These are phyloP conservation scores for Lycium ferocissimum DNA, from an alignment of 257 asterid genomes.

Conservation along the genomic window DNA sequence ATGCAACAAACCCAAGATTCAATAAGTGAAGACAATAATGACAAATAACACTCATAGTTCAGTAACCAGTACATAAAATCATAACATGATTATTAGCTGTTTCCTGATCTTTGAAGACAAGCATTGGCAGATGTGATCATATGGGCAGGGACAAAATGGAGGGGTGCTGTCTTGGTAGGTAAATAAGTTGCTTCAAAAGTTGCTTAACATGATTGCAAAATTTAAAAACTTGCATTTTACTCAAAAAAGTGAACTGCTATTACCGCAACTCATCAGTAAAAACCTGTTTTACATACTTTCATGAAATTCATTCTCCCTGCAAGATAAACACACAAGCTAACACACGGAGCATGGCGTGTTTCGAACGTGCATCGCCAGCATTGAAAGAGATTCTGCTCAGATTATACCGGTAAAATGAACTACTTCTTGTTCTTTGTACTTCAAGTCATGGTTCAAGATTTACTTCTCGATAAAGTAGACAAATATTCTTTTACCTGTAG, in stretches of 20 bases:
- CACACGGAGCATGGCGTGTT: conserved; percentile 57
- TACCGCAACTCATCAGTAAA: conserved; percentile 28
- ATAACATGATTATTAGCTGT: not conserved
- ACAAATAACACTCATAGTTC: not conserved
- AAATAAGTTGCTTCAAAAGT: conserved; percentile 45
- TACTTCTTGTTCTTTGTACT: not conserved
- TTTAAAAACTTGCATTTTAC: conserved; percentile 56
- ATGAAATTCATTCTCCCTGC: not conserved
- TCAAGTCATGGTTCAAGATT: conserved; percentile 22
- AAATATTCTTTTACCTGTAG: not conserved
- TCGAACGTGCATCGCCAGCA: conserved; percentile 88
- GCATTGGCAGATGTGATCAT: conserved; percentile 11
- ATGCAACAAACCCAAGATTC: conserved; percentile 13
- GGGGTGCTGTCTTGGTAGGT: conserved; percentile 29
- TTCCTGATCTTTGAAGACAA: conserved; percentile 33
- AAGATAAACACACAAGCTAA: not conserved
- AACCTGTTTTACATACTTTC: conserved; percentile 32
- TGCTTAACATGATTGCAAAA: conserved; percentile 59
- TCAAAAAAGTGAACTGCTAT: conserved; percentile 42
- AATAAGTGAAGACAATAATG: conserved; percentile 14
- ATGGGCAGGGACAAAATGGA: not conserved
- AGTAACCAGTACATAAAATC: conserved; percentile 4
- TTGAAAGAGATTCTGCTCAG: conserved; percentile 75
- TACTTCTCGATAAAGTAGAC: not conserved
- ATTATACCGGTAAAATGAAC: conserved; percentile 63